A percentile compares a stretch with the other conserved stretches of the same genome.
Evolutionary conservation across 306 rosid genomes (phyloP).

Genomic region (Rubus parviflorus): DNA sequence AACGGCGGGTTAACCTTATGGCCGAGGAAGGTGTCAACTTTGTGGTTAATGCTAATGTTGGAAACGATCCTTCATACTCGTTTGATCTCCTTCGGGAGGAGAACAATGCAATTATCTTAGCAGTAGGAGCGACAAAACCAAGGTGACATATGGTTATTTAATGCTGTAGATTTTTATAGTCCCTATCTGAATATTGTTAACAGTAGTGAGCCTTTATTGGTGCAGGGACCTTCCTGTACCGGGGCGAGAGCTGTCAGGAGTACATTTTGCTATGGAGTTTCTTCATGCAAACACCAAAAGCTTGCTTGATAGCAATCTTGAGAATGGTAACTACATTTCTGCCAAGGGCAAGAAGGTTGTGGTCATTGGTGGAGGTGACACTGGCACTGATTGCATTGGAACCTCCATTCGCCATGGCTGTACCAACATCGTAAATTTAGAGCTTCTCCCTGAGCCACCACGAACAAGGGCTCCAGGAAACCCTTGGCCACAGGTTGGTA

Average conservation of each 20-base stretch:
- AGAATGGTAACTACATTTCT: slow-evolving; percentile 84
- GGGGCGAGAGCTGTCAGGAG: slow-evolving; percentile 86
- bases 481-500: slow-evolving; percentile 95
- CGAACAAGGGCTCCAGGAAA: slow-evolving; percentile 86
- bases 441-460: slow-evolving; percentile 89
- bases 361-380: slow-evolving; percentile 98
- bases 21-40: slow-evolving; percentile 78
- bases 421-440: slow-evolving; percentile 49
- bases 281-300: slow-evolving; percentile 96
- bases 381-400: slow-evolving; percentile 98
- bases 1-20: slow-evolving; percentile 90
- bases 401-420: slow-evolving; percentile 97
- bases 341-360: slow-evolving; percentile 94
- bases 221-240: slow-evolving; percentile 97
- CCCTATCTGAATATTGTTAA: slow-evolving; percentile 6
- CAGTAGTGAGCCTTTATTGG: not conserved
- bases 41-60: slow-evolving; percentile 82
- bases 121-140: slow-evolving; percentile 97
- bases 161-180: not conserved
- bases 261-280: slow-evolving; percentile 97
- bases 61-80: slow-evolving; percentile 68
- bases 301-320: slow-evolving; percentile 87
- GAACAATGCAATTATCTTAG: slow-evolving; percentile 77
- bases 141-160: slow-evolving; percentile 46
- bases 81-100: slow-evolving; percentile 69